Base-by-base conservation (phyloP, 371 early-diverging fungal genomes). In the Gilbertella persicaria region DNA sequence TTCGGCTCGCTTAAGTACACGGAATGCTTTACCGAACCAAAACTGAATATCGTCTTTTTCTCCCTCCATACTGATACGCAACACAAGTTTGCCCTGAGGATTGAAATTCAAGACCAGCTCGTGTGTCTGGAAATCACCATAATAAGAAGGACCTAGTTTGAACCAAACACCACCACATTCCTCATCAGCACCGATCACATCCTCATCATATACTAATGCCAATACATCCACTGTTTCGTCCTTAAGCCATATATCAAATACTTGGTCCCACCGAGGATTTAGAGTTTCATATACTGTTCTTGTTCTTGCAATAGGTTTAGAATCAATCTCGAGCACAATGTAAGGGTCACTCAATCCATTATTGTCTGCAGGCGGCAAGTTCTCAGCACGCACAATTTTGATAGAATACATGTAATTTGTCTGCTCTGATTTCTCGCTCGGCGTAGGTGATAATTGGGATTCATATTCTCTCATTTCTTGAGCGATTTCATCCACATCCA, bases 31-130 rank as follows among this genome's bases (percentile, higher is more conserved):
- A 44, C 93, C 87, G 62, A 95, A 94, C 87, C 92, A 94, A 64
- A 94, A 96, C 62, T 93, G 94, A 10, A 90, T 86, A 55, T 95
- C 96, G 39, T 94, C 94, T 37, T 88, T 86, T 72, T 94, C 96
- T 29, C 92, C 92, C 50, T 93, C 93, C 82, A 95, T 83, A 16
- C 91, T 93, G 29, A 95, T 76, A 13, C 94, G 83, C 26, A 96
- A 53, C 44, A 91, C 55, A 26, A 96, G 60, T 20, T 86, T 82
- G 0, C 97, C 97, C 52, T 92, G 86, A 21, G 93, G 93, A 43
- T 88, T 87, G 53, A 96, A 56, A 43, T 92, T 91, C 46, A 96
- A 76, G 52, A 81, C 86, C 8, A 95, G 67, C 53, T 96, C 96
- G 45, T 91, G 91, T 0, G 92, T 87, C 55, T 87, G 88, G 47